Conservation (phyloP, 257 asterid species). For the Datura wrightii region DNA sequence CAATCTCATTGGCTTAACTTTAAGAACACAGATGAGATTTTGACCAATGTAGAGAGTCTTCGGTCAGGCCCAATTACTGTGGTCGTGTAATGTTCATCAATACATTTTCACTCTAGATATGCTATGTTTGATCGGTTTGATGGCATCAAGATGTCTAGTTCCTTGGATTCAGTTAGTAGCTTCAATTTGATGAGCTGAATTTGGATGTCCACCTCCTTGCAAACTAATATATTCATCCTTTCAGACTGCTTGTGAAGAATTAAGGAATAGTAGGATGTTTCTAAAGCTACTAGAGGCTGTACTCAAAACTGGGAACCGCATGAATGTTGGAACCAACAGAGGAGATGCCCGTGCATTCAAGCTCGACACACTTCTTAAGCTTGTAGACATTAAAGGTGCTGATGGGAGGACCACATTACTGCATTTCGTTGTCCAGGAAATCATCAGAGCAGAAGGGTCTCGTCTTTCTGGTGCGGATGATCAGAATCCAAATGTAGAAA, state of each 20-base stretch:
- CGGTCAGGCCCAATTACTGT: not conserved
- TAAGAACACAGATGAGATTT: not conserved
- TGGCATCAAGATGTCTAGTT: conserved; percentile 2
- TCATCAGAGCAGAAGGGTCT: conserved; percentile 74
- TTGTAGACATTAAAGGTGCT: conserved; percentile 76
- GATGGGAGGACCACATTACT: conserved; percentile 82
- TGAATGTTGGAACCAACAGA: conserved; percentile 81
- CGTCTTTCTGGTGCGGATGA: conserved; percentile 54
- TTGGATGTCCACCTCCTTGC: conserved; percentile 3
- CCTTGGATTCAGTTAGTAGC: conserved; percentile 1
- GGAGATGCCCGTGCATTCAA: conserved; percentile 87
- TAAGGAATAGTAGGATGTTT: conserved; percentile 82
- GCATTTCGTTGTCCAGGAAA: conserved; percentile 86
- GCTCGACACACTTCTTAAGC: conserved; percentile 86
- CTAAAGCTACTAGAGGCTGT: conserved; percentile 82
- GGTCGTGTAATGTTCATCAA: not conserved
- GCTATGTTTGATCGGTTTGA: not conserved
- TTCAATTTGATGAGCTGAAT: conserved; percentile 18
- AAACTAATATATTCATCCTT: conserved; percentile 3
- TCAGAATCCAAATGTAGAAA: conserved; percentile 35
- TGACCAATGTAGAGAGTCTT: not conserved
- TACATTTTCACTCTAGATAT: not conserved
- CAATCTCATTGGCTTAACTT: not conserved
- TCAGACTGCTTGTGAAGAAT: conserved; percentile 81
- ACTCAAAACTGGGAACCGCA: conserved; percentile 79